Base-by-base conservation (phyloP, 2,329 filamentous ascomycete genomes). In the Microdochium bolleyi region DNA sequence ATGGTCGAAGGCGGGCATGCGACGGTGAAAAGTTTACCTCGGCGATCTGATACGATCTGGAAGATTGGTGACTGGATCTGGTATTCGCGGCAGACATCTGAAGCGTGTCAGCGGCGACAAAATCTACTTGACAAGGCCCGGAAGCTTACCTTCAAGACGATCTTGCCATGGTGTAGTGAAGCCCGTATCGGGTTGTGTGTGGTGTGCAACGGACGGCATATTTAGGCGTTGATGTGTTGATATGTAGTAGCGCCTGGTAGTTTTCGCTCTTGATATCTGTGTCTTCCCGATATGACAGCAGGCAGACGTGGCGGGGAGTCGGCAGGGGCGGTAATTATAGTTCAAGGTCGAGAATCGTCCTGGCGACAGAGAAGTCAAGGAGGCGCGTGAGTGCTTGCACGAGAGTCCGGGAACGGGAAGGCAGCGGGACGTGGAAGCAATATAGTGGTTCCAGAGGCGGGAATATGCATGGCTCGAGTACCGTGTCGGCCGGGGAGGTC, bases 21-120 rank as follows among this genome's bases (percentile, higher is more conserved):
- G 58, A 53, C 54, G 52, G 48, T 46, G 25, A 44, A 37, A 49
- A 50, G 59, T 73, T 62, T 76, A 88, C 86, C 86, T 79, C 87
- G 79, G 65, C 85, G 81, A 68, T 90, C 87, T 61, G 87, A 90
- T 51, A 88, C 79, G 60, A 88, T 82, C 64, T 85, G 82, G 66
- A 85, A 91, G 51, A 80, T 70, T 8, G 85, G 85, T 49, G 73
- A 67, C 46, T 71, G 67, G 41, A 82, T 64, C 55, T 81, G 76
- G 52, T 72, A 72, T 55, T 74, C 72, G 53, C 73, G 76, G 66
- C 84, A 88, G 57, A 78, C 73, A 53, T 79, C 84, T 87, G 59
- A 24, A 52, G 38, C 44, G 34, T 53, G 44, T 52, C 50, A 54
- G 55, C 52, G 51, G n/a, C 49, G 13, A 44, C 27, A 5, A 11